Base-by-base conservation (phyloP, 2,329 filamentous ascomycete species). In the Didymella lethalis region DNA sequence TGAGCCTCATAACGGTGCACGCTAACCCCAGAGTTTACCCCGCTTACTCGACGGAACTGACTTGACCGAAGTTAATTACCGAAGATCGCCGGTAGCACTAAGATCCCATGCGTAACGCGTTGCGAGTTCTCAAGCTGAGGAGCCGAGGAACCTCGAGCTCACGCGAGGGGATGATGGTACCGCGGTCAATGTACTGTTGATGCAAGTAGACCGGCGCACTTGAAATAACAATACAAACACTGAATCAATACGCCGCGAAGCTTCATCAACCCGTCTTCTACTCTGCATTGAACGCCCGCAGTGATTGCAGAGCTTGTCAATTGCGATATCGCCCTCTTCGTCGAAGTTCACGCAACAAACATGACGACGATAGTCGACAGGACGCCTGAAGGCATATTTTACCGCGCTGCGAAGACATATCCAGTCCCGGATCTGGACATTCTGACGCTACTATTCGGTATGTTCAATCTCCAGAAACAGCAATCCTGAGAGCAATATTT, bases 401-500 rank as follows among this genome's bases (percentile, higher is more conserved):
- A 77, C 55, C 64, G 67, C 11, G 69, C 71, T 14, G 66, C 73
- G 8, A 70, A 73, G 51, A 66, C 63, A n/a, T 74, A 72, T 44
- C 65, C 71, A 6, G 53, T 76, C 2, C 78, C 79, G 2, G 63
- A 75, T 48, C 51, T 80, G 38, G 79, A 81, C 57, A 18, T 81
- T 26, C 59, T 81, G 29, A 79, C 76, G 0, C 68, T 80, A 0
- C 67, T 81, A 6, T 80, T 81, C 56, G 78, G 78, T 79, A 38
- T 11, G 51, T 47, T 38, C 23, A 20, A 16, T 20, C 4, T 28
- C 7, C 12, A 36, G 7, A 28, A 34, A 49, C n/a, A 31, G 41
- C 41, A 12, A 14, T 28, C 7, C 14, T 10, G 23, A 16, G 10
- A 29, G 25, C 16, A 18, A 8, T 7, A 28, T 3, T 29, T 6